phyloP scores from a whole-genome alignment of 768 basidiomycete species.

The Paxillus ammoniavirescens region DNA sequence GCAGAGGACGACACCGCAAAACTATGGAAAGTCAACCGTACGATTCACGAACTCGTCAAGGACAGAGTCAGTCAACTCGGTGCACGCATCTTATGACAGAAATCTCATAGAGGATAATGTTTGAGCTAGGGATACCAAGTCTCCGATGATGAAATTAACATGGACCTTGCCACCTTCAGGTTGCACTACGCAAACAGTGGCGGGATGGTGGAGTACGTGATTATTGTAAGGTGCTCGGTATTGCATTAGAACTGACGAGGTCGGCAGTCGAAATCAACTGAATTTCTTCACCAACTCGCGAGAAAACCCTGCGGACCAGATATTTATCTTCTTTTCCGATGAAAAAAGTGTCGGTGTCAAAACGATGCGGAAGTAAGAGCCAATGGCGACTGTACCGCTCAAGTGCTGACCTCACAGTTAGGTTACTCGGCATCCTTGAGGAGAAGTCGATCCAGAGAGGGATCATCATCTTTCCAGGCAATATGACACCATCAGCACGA shows the following conservation, averaged over 20 bases:
- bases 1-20: constrained; percentile 81
- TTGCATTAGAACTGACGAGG: constrained; percentile 7
- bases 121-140: constrained; percentile 81
- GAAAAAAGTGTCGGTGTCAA: constrained; percentile 95
- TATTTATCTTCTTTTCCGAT: constrained; percentile 95
- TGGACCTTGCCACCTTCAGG: constrained; percentile 82
- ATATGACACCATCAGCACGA: constrained; percentile 95
- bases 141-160: constrained; percentile 89
- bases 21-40: constrained; percentile 94
- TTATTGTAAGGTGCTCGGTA: not conserved
- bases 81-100: constrained; percentile 2
- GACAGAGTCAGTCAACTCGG: constrained; percentile 66
- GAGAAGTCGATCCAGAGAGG: constrained; percentile 88
- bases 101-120: constrained; percentile 14
- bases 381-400: not conserved
- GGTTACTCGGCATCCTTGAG: constrained; percentile 86
- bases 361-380: constrained; percentile 90
- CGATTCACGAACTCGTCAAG: constrained; percentile 93
- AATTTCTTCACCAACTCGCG: constrained; percentile 86
- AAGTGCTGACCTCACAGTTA: constrained; percentile 31
- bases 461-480: constrained; percentile 93
- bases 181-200: constrained; percentile 65
- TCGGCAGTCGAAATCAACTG: constrained; percentile 74
- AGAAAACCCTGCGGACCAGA: constrained; percentile 67
- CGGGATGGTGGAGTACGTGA: constrained; percentile 82